Evolutionary conservation across 1,284 basidiomycete species (phyloP), one percentile per base, ranked within the genome.

Genomic region (Violaceomyces palustris): DNA sequence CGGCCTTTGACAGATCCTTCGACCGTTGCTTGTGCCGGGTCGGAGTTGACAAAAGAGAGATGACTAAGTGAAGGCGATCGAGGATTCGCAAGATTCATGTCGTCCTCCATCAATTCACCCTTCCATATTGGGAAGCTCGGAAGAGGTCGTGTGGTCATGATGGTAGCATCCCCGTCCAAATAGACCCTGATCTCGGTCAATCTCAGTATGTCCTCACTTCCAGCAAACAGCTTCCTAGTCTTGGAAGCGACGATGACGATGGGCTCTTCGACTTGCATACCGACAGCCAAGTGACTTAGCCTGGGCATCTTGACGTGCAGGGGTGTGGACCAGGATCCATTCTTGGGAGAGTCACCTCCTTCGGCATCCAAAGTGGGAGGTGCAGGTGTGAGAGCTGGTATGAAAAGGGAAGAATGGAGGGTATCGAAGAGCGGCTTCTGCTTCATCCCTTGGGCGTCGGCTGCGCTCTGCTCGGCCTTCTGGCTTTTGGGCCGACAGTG

Each of bases 111-210:
- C n/a, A n/a, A n/a, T n/a, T n/a, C n/a, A n/a, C n/a, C n/a, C n/a
- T n/a, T n/a, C n/a, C n/a, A n/a, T n/a, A n/a, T n/a, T 9, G 32
- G 32, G 10, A 34, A 12, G 10, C 32, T 18, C 18, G 12, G 44
- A 22, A 60, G 26, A 18, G 57, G 57, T 14, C 57, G 34, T 3
- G 57, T 60, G 36, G 45, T 50, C 57, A 60, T 55, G 11, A 37
- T 50, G 14, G 51, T 24, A 1, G 42, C 14, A 15, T 60, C 57
- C 12, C 18, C 45, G 2, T 25, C 35, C 24, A 60, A 23, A 19
- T 60, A 45, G 18, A 60, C 14, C 9, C 34, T 49, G 38, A 60
- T 39, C 28, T 55, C 57, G 18, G 48, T 35, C 8, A 60, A 40
- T 17, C 50, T 41, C n/a, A 60, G 18, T 12, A 45, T 27, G 11